Conservation (phyloP, 768 basidiomycete genomes). For the Auricularia auricula-judae region DNA sequence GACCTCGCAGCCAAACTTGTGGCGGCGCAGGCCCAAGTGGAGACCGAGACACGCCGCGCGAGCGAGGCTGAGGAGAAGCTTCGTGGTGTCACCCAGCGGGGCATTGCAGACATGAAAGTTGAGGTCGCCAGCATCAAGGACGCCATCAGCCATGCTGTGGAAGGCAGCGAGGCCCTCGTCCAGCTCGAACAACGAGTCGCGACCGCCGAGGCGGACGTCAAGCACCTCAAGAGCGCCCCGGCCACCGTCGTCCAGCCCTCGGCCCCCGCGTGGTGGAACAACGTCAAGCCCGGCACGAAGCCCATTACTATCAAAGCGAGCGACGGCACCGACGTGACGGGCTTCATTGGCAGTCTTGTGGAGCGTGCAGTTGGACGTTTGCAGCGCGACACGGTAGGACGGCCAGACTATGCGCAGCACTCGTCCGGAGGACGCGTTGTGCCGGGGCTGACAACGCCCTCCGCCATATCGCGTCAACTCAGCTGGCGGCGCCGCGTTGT, state of each 20-base stretch:
- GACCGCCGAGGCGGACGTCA: not conserved
- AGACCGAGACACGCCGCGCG: conserved; percentile 38
- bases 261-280: conserved; percentile 49
- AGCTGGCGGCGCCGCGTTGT: conserved; percentile 37
- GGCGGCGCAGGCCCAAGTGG: conserved; percentile 31
- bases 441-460: conserved; percentile 73
- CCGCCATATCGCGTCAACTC: conserved; percentile 47
- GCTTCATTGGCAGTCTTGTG: conserved; percentile 64
- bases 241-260: conserved; percentile 22
- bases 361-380: conserved; percentile 59
- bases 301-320: conserved; percentile 57
- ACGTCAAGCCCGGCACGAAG: conserved; percentile 28
- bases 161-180: conserved; percentile 27
- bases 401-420: conserved; percentile 76
- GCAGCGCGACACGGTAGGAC: conserved; percentile 67
- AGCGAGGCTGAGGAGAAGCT: conserved; percentile 43
- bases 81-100: conserved; percentile 32
- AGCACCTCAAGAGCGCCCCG: conserved; percentile 6
- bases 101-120: conserved; percentile 37
- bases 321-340: conserved; percentile 64
- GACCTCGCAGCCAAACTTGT: conserved; percentile 1
- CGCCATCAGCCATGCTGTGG: conserved; percentile 4
- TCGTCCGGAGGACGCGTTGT: conserved; percentile 74
- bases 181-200: conserved; percentile 18
- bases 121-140: conserved; percentile 39